phyloP scores from a whole-genome alignment of 352 stramenopile species.

The Salisapilia sapeloensis region DNA sequence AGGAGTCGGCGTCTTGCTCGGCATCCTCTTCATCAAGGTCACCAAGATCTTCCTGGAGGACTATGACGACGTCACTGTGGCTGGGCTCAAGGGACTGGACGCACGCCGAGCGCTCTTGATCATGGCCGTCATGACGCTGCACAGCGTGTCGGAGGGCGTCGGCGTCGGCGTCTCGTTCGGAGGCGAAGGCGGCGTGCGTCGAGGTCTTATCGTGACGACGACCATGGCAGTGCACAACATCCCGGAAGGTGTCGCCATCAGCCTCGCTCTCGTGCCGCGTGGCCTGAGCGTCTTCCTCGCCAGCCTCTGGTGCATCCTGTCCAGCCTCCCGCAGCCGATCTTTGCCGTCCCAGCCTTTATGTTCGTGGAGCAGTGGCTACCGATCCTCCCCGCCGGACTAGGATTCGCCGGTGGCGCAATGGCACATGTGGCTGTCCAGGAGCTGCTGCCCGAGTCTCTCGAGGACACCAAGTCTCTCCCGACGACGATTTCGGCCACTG shows the following conservation, averaged over 20 bases:
- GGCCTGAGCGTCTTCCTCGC: conserved; percentile 81
- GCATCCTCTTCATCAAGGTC: conserved; percentile 93
- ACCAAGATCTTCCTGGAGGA: conserved; percentile 91
- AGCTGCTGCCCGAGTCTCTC: conserved; percentile 64
- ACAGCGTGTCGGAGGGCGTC: conserved; percentile 95
- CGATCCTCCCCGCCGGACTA: conserved; percentile 88
- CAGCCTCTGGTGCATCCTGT: conserved; percentile 83
- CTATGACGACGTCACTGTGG: conserved; percentile 90
- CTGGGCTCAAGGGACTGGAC: conserved; percentile 58
- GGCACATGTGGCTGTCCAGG: conserved; percentile 88
- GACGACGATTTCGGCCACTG: conserved; percentile 45
- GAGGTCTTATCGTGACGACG: conserved; percentile 94
- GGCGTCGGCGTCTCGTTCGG: conserved; percentile 96
- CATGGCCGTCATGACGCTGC: conserved; percentile 97
- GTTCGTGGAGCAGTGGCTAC: conserved; percentile 85
- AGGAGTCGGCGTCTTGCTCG: conserved; percentile 77
- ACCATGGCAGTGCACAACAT: conserved; percentile 98
- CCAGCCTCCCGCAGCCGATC: conserved; percentile 87
- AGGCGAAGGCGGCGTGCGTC: conserved; percentile 81
- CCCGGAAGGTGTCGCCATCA: conserved; percentile 92
- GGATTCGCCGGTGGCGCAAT: conserved; percentile 96
- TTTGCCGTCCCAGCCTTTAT: conserved; percentile 96
- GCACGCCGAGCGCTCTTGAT: conserved; percentile 90
- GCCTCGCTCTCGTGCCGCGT: conserved; percentile 88
- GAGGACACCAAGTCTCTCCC: conserved; percentile 70